A percentile compares a stretch with the other conserved stretches of the same genome.
phyloP scores from a whole-genome alignment of 2,329 filamentous ascomycete genomes.

The Xylaria sp. region DNA sequence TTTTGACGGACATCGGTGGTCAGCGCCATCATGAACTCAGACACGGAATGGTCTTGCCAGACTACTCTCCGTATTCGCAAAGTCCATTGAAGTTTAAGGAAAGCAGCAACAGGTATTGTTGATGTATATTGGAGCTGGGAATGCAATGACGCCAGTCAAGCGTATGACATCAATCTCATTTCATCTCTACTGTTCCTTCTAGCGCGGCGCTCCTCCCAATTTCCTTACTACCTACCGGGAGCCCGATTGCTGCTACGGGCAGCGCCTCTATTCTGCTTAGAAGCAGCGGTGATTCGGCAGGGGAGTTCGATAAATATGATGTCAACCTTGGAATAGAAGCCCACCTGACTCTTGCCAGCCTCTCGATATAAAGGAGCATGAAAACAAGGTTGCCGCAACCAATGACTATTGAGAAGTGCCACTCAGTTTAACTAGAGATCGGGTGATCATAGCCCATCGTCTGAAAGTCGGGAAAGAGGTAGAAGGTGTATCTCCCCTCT shows the following conservation, averaged over 20 bases:
- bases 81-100: neutral
- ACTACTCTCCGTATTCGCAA: neutral
- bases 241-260: neutral
- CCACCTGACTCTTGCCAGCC: neutral
- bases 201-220: too few species aligned
- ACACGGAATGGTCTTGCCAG: neutral
- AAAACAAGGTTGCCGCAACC: neutral
- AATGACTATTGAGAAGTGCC: neutral
- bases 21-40: neutral
- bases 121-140: neutral
- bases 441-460: neutral
- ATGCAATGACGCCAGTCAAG: too few species aligned
- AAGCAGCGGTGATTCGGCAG: neutral
- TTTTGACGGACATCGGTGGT: neutral
- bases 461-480: neutral
- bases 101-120: neutral
- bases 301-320: neutral
- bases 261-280: neutral
- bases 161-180: neutral
- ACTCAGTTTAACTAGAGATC: neutral
- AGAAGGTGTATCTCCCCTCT: neutral
- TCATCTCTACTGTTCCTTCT: neutral
- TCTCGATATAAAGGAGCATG: neutral
- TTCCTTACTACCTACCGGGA: neutral
- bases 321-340: neutral